Evolutionary conservation across 495 filamentous ascomycete species (phyloP).

Genomic region (Lindgomyces ingoldianus): DNA sequence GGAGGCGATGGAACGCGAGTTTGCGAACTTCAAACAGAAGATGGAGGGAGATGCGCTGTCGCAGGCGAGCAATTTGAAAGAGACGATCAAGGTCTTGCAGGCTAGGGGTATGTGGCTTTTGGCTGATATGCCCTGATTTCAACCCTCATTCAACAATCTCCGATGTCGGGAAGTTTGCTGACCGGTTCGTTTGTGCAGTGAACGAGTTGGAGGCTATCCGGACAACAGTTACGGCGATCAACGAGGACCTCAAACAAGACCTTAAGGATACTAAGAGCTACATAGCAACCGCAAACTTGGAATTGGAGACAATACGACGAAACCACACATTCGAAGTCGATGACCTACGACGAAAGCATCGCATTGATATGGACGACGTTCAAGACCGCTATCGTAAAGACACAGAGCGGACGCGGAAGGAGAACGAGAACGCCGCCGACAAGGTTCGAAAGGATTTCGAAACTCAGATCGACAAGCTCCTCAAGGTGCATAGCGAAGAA

Average conservation of each 20-base stretch:
- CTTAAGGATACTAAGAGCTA: constrained; percentile 58
- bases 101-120: constrained; percentile 69
- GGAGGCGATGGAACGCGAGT: constrained; percentile 64
- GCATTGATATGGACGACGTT: constrained; percentile 42
- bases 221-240: constrained; percentile 58
- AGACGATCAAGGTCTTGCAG: constrained; percentile 70
- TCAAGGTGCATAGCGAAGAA: constrained; percentile 40
- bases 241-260: constrained; percentile 58
- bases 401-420: constrained; percentile 26
- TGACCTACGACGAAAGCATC: constrained; percentile 50
- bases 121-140: too few relatives aligned
- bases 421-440: constrained; percentile 50
- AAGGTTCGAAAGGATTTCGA: constrained; percentile 36
- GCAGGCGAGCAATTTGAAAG: constrained; percentile 64
- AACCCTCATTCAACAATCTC: too few relatives aligned
- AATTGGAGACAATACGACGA: constrained; percentile 54
- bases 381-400: constrained; percentile 38
- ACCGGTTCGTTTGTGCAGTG: constrained; percentile 53
- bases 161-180: background rate
- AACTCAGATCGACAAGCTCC: constrained; percentile 39
- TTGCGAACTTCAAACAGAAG: constrained; percentile 60
- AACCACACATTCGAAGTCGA: constrained; percentile 61
- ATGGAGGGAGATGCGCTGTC: constrained; percentile 59
- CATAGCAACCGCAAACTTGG: constrained; percentile 46
- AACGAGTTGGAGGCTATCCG: constrained; percentile 64